Evolutionary conservation across 1,139 yeast genomes (phyloP).

Genomic region (Magnusiomyces suaveolens): DNA sequence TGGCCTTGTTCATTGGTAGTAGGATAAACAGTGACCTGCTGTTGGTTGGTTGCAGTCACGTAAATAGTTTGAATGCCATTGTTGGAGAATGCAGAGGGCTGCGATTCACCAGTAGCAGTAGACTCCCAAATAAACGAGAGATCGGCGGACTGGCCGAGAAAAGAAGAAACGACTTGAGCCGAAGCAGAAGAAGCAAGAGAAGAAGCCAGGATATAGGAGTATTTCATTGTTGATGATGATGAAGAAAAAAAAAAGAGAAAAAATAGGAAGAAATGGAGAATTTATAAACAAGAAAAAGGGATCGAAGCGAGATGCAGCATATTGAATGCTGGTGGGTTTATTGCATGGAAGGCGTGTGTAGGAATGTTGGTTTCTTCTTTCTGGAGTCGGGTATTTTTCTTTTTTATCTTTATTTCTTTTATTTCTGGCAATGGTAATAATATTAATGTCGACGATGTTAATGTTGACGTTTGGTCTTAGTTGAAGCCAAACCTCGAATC

Average conservation of each 20-base stretch:
- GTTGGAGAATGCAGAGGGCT: no score
- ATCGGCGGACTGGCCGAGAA: not conserved
- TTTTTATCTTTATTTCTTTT: not conserved
- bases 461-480: no score
- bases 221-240: not conserved
- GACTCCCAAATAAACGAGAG: slow-evolving; percentile 3
- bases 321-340: not conserved
- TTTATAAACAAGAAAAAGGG: not conserved
- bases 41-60: not conserved
- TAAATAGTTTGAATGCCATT: not conserved
- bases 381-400: not conserved
- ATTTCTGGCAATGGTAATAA: not conserved
- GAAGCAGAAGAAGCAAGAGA: not conserved
- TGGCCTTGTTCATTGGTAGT: no score
- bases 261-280: not conserved
- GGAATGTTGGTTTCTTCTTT: not conserved
- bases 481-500: no score
- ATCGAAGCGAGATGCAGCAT: no score
- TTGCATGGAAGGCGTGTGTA: not conserved
- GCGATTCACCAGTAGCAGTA: not conserved
- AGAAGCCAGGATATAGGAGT: not conserved
- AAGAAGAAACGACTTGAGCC: not conserved
- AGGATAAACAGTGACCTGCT: no score
- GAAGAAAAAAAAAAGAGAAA: not conserved
- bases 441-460: not conserved